phyloP scores from a whole-genome alignment of 495 filamentous ascomycete species.

The Friedmanniomyces simplex region DNA sequence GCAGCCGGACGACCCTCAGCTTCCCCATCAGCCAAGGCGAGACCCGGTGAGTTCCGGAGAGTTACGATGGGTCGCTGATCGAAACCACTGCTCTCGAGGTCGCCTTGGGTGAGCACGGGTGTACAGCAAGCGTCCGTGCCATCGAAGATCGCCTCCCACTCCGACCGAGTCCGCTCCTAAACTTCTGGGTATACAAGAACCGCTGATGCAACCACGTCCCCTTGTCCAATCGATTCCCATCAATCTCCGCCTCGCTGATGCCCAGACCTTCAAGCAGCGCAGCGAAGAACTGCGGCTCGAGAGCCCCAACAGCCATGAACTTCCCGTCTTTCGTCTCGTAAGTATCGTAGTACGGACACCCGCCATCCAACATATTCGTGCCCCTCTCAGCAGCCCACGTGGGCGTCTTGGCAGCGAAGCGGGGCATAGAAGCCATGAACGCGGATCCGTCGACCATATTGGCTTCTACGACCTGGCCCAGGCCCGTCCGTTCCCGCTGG shows the following conservation, averaged over 20 bases:
- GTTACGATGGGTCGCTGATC: conserved; percentile 70
- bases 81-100: conserved; percentile 56
- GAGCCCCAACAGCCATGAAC: conserved; percentile 81
- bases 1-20: conserved; percentile 32
- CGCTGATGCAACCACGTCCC: conserved; percentile 55
- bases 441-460: conserved; percentile 92
- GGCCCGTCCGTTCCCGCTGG: conserved; percentile 46
- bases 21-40: conserved; percentile 37
- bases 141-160: conserved; percentile 83
- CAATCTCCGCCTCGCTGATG: conserved; percentile 43
- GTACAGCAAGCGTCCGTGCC: conserved; percentile 87
- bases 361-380: conserved; percentile 69
- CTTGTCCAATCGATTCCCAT: conserved; percentile 44
- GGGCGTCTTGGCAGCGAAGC: conserved; percentile 49
- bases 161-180: conserved; percentile 61
- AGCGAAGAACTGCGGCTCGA: conserved; percentile 78
- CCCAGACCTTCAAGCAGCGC: conserved; percentile 54
- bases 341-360: conserved; percentile 76
- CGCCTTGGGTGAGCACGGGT: conserved; percentile 63
- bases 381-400: conserved; percentile 56
- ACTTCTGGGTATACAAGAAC: conserved; percentile 48
- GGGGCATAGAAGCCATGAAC: conserved; percentile 65
- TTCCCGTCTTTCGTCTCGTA: conserved; percentile 75
- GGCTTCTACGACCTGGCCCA: conserved; percentile 80
- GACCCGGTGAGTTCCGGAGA: conserved; percentile 52